Percentiles rank a stretch among this genome's conserved stretches.
phyloP scores from a whole-genome alignment of 306 rosid species.

The Gleditsia sinensis region DNA sequence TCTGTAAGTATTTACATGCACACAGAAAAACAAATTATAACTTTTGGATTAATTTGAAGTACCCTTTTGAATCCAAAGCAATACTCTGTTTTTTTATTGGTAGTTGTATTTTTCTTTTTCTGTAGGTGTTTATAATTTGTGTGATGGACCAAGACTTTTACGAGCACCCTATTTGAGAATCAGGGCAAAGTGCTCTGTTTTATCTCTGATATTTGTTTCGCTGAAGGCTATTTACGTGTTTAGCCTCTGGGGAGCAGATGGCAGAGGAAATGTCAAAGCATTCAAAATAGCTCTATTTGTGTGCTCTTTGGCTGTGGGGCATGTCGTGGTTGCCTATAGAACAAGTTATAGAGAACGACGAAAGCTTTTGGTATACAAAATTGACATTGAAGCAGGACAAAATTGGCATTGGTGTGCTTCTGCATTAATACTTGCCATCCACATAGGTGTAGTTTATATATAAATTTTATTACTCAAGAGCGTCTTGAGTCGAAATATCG shows the following conservation, averaged over 20 bases:
- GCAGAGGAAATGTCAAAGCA: slow-evolving; percentile 43
- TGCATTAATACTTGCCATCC: slow-evolving; percentile 37
- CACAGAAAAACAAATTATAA: not conserved
- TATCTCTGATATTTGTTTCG: slow-evolving; percentile 78
- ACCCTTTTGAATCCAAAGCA: slow-evolving; percentile 34
- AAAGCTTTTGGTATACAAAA: slow-evolving; percentile 90
- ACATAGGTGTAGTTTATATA: slow-evolving; percentile 9
- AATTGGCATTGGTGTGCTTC: slow-evolving; percentile 52
- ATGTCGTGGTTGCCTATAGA: slow-evolving; percentile 80
- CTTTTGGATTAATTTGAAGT: not conserved
- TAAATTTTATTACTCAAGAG: slow-evolving; percentile 40
- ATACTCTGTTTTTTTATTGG: not conserved
- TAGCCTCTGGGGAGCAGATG: slow-evolving; percentile 32
- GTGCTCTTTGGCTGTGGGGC: slow-evolving; percentile 84
- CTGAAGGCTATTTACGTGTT: slow-evolving; percentile 75
- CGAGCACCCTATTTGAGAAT: slow-evolving; percentile 85
- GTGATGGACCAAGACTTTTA: slow-evolving; percentile 86
- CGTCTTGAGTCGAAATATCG: slow-evolving; percentile 54
- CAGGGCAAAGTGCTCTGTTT: slow-evolving; percentile 66
- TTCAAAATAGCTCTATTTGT: slow-evolving; percentile 68
- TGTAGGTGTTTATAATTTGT: slow-evolving; percentile 84
- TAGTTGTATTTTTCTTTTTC: no score
- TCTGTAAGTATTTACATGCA: slow-evolving; percentile 62
- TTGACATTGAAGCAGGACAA: slow-evolving; percentile 98
- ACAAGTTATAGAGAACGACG: slow-evolving; percentile 96